phyloP scores from a whole-genome alignment of 345 rosid genomes.

The Euphorbia peplus region DNA sequence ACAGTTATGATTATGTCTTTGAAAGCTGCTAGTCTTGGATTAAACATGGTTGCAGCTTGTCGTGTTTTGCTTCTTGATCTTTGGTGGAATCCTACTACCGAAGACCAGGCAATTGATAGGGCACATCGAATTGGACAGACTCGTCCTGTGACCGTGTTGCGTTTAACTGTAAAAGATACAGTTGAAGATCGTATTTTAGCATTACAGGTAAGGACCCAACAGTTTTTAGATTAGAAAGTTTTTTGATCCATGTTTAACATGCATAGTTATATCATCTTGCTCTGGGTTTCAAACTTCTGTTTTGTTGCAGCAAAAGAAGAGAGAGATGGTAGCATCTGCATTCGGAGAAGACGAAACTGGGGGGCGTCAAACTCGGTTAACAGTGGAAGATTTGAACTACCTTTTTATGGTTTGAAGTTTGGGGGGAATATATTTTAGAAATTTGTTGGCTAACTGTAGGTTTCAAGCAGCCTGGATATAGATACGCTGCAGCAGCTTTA shows the following conservation, averaged over 20 bases:
- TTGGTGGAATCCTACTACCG: conserved; percentile 99
- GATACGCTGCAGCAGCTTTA: not conserved
- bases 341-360: conserved; percentile 89
- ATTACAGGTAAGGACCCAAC: conserved; percentile 50
- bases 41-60: conserved; percentile 96
- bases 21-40: conserved; percentile 97
- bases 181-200: conserved; percentile 92
- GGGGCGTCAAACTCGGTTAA: conserved; percentile 70
- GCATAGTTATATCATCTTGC: not conserved
- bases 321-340: conserved; percentile 91
- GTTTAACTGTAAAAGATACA: conserved; percentile 85
- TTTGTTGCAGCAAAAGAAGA: conserved; percentile 74
- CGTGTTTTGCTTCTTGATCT: conserved; percentile 84
- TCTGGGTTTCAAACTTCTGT: not conserved
- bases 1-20: conserved; percentile 94
- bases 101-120: conserved; percentile 96
- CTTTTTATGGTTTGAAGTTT: conserved; percentile 71
- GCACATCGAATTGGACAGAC: conserved; percentile 99
- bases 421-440: conserved; percentile 1
- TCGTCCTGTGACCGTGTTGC: conserved; percentile 75
- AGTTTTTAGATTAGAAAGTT: conserved; percentile 3
- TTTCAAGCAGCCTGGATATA: conserved; percentile 16
- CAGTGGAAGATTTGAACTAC: conserved; percentile 80
- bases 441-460: conserved; percentile 30
- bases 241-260: too few relatives aligned